Evolutionary conservation across 768 basidiomycete genomes (phyloP), one percentile per base, ranked within the genome.

Genomic region (Coprinopsis cinerea): DNA sequence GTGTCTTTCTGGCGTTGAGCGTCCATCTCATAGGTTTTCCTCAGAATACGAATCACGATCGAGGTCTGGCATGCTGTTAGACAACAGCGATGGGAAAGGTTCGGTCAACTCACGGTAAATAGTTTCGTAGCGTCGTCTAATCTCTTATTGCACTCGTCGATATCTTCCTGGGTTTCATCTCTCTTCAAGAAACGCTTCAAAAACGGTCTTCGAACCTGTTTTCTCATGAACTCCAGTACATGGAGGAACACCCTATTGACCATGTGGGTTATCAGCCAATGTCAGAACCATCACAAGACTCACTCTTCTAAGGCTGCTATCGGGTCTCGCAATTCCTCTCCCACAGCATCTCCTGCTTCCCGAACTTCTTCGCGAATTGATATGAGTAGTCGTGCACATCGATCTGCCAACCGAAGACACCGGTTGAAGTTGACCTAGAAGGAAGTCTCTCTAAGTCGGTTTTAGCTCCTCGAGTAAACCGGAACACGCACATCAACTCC

Each of bases 151-250:
- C 61, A 62, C 14, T 47, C 53, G 26, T 44, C 27, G 22, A 62
- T 56, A 26, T 75, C 72, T 3, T 67, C 62, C 15, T 68, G 58
- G 23, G 80, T 79, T 52, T 86, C 85, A 32, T 86, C 82, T 36
- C 85, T 77, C 59, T 82, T 81, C 32, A 92, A 72, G 59, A 87
- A 91, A 3, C 87, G 74, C 63, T 88, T 87, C 54, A 92, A 65
- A 67, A 89, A 91, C 0, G 88, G 84, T 1, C 86, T 69, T 35
- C 77, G 69, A 14, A 72, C 67, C 54, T 88, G 81, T 55, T 79
- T 82, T 47, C 71, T 58, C 23, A 88, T 70, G 22, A 54, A 49
- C 20, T 36, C 35, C 9, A 42, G 47, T 36, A 57, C 48, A 17
- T 24, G 15, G 4, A 35, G 36, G 24, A 57, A 57, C 5, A 53